A percentile compares a stretch with the other conserved stretches of the same genome.
phyloP scores from a whole-genome alignment of 202 grass and related monocot species.

The Panicum hallii region DNA sequence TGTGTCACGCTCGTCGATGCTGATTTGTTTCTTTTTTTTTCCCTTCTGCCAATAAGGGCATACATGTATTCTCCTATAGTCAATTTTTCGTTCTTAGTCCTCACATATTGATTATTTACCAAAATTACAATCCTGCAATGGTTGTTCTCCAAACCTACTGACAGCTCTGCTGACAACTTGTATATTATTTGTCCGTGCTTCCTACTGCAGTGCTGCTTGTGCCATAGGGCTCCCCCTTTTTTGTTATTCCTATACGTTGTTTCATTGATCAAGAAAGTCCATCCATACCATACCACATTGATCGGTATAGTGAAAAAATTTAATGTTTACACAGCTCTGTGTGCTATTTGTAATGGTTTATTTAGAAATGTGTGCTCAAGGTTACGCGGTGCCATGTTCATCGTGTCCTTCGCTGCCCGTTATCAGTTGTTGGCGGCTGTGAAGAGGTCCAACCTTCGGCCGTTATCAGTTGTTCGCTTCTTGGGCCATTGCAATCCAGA shows the following conservation, averaged over 20 bases:
- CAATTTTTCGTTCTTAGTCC: conserved; percentile 32
- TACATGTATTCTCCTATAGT: conserved; percentile 21
- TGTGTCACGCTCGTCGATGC: conserved; percentile 22
- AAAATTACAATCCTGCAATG: neutral
- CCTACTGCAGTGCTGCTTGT: neutral
- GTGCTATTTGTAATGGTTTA: neutral
- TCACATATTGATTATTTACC: conserved; percentile 17
- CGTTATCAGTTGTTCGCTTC: too few species aligned
- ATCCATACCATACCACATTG: neutral
- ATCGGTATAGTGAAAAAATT: neutral
- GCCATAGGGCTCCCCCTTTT: neutral
- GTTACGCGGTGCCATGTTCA: too few species aligned
- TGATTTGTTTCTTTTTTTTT: neutral
- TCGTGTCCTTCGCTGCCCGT: too few species aligned
- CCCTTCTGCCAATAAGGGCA: conserved; percentile 42
- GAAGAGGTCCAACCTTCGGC: too few species aligned
- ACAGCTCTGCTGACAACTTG: conserved; percentile 6
- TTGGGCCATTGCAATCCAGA: too few species aligned
- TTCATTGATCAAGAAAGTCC: neutral
- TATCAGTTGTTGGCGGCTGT: too few species aligned
- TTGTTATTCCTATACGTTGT: neutral
- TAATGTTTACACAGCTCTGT: too few species aligned
- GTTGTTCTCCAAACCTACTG: neutral
- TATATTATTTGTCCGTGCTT: neutral
- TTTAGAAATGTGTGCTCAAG: too few species aligned